These are phyloP conservation scores for Microcera coccophila DNA, from an alignment of 2,329 filamentous ascomycete species.

Conservation along the genomic window DNA sequence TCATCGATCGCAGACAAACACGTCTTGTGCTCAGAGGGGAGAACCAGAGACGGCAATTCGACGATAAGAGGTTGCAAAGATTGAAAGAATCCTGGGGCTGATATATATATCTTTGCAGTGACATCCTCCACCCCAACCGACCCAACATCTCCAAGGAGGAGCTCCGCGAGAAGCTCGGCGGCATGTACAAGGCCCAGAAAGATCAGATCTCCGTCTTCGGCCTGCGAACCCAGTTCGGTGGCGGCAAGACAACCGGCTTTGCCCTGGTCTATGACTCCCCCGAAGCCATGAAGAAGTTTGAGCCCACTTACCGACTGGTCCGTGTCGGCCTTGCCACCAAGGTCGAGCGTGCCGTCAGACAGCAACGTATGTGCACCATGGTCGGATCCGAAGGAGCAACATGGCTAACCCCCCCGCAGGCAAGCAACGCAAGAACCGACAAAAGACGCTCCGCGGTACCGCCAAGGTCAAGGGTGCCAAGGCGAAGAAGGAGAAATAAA, in stretches of 20 bases:
- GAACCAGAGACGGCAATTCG: slow-evolving; percentile 4
- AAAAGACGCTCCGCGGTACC: slow-evolving; percentile 96
- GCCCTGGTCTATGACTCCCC: slow-evolving; percentile 97
- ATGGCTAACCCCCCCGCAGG: slow-evolving; percentile 52
- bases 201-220: slow-evolving; percentile 98
- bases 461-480: slow-evolving; percentile 96
- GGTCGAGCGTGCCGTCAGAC: slow-evolving; percentile 95
- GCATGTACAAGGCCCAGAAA: slow-evolving; percentile 97
- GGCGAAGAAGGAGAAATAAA: slow-evolving; percentile 92
- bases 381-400: background rate
- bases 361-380: slow-evolving; percentile 79
- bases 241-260: slow-evolving; percentile 99
- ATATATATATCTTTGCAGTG: slow-evolving; percentile 56
- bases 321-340: slow-evolving; percentile 88
- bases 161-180: slow-evolving; percentile 89
- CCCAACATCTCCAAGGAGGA: slow-evolving; percentile 99
- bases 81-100: slow-evolving; percentile 19
- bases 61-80: background rate
- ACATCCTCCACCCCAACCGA: slow-evolving; percentile 98
- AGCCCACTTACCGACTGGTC: slow-evolving; percentile 96
- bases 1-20: background rate
- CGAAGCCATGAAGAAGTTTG: slow-evolving; percentile 99
- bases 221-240: slow-evolving; percentile 98
- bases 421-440: slow-evolving; percentile 99
- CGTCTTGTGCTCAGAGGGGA: background rate